Percentiles rank a stretch among this genome's conserved stretches.
Evolutionary conservation across 257 asterid species (phyloP).

Genomic region (Cordia subcordata): DNA sequence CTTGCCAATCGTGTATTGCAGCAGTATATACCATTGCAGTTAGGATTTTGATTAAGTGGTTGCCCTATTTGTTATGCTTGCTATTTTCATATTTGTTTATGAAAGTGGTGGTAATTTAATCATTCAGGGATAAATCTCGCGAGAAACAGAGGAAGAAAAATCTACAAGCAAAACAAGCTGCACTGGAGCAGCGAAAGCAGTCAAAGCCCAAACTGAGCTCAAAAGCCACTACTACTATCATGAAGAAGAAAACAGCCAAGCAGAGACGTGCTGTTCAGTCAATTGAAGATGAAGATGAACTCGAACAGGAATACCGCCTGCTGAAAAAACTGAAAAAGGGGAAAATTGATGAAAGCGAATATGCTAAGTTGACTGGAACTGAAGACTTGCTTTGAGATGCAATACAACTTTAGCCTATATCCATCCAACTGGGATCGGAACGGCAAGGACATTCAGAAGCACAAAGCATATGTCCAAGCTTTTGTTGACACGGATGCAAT

Average conservation of each 20-base stretch:
- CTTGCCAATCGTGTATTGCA: too few relatives aligned
- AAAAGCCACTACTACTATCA: conserved; percentile 27
- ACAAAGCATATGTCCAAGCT: background rate
- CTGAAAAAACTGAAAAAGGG: conserved; percentile 80
- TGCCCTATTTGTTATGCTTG: background rate
- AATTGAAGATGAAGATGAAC: conserved; percentile 79
- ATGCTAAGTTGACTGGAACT: conserved; percentile 73
- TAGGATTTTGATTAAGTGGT: too few relatives aligned
- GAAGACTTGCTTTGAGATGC: conserved; percentile 54
- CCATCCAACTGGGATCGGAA: background rate
- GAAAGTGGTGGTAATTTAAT: background rate
- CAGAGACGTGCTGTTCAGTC: conserved; percentile 82
- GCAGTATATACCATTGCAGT: too few relatives aligned
- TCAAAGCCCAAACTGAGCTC: conserved; percentile 35
- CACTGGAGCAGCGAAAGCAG: conserved; percentile 38
- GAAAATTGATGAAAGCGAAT: conserved; percentile 57
- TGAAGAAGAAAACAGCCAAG: conserved; percentile 80
- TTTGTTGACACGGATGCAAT: too few relatives aligned
- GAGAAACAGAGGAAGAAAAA: conserved; percentile 90
- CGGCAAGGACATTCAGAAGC: background rate
- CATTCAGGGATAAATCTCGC: conserved; percentile 74
- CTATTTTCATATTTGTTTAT: background rate
- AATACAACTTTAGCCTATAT: background rate
- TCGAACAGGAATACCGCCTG: conserved; percentile 64
- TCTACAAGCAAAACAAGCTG: conserved; percentile 48